These are phyloP conservation scores for Phlebiopsis flavidoalba DNA, from an alignment of 768 basidiomycete species.

Conservation along the genomic window DNA sequence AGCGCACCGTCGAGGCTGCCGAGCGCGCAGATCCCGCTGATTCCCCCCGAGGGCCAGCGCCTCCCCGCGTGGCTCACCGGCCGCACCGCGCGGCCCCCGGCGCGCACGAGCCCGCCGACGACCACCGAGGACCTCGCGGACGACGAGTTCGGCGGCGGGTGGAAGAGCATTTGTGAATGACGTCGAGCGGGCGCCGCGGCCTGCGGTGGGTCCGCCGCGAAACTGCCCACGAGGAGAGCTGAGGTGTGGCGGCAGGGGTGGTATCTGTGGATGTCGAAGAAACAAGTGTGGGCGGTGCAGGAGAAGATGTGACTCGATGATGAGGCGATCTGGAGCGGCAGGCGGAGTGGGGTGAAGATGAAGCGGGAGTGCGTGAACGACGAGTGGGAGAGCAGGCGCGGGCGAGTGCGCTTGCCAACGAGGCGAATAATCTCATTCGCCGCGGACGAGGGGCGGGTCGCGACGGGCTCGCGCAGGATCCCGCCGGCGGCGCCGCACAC, in stretches of 20 bases:
- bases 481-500: not conserved
- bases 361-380: slow-evolving; percentile 45
- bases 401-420: not conserved
- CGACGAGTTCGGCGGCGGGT: not conserved
- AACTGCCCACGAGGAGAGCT: not conserved
- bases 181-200: not conserved
- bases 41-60: slow-evolving; percentile 64
- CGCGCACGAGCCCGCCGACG: not conserved
- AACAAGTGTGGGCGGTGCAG: slow-evolving; percentile 42
- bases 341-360: slow-evolving; percentile 32
- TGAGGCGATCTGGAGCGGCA: slow-evolving; percentile 49
- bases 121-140: not conserved
- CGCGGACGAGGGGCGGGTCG: not conserved
- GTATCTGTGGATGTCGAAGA: slow-evolving; percentile 67
- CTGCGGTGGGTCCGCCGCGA: slow-evolving; percentile 1
- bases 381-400: slow-evolving; percentile 41
- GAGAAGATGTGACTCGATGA: slow-evolving; percentile 61
- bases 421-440: not conserved
- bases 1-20: slow-evolving; percentile 1
- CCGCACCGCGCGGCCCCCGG: slow-evolving; percentile 4
- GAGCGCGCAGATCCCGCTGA: slow-evolving; percentile 47
- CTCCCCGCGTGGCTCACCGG: slow-evolving; percentile 6
- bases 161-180: slow-evolving; percentile 1
- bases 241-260: slow-evolving; percentile 69
- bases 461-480: not conserved